Percentiles rank a stretch among this genome's conserved stretches.
Evolutionary conservation across 345 rosid species (phyloP).

Genomic region (Heritiera fomes): DNA sequence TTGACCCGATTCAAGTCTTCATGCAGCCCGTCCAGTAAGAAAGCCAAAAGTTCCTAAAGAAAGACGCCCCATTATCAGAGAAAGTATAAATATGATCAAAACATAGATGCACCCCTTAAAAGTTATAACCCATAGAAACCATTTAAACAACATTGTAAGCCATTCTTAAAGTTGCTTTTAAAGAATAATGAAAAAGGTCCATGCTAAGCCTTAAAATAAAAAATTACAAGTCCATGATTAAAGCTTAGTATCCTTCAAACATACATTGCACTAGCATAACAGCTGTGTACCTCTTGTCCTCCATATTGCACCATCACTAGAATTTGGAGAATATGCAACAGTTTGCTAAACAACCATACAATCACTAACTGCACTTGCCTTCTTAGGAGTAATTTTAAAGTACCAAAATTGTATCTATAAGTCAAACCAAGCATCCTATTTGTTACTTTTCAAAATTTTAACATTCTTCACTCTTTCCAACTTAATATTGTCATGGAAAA

Average conservation of each 20-base stretch:
- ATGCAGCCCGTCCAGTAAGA: conserved; percentile 89
- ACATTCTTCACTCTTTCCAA: not conserved
- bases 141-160: not conserved
- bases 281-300: not conserved
- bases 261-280: not conserved
- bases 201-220: not conserved
- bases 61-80: conserved; percentile 11
- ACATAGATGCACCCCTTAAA: not conserved
- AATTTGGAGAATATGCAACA: not conserved
- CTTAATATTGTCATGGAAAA: not conserved
- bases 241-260: not conserved
- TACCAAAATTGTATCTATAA: not conserved
- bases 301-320: not conserved
- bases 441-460: not conserved
- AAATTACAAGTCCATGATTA: not conserved
- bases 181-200: not conserved
- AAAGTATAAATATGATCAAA: not conserved
- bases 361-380: not conserved
- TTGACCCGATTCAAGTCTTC: conserved; percentile 95
- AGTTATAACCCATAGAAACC: not conserved
- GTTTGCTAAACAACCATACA: not conserved
- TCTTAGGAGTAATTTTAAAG: not conserved
- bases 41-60: conserved; percentile 82
- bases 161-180: not conserved
- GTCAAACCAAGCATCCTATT: not conserved